phyloP scores from a whole-genome alignment of 148 eudicot species.

The Persicaria maculosa region DNA sequence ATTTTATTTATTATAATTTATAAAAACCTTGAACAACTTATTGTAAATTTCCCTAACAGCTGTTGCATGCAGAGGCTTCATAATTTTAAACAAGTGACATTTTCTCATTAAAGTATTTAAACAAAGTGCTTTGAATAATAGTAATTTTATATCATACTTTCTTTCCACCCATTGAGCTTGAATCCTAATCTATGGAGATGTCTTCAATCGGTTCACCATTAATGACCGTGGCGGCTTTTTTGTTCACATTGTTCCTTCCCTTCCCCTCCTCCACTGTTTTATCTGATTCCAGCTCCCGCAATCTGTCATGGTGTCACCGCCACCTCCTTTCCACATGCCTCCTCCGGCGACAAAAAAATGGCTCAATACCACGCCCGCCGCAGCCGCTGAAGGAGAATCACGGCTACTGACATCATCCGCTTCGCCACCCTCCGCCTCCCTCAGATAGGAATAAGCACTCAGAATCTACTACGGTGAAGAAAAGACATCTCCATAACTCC shows the following conservation, averaged over 20 bases:
- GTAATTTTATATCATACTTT: too few relatives aligned
- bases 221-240: neutral
- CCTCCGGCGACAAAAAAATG: neutral
- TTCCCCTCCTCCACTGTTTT: neutral
- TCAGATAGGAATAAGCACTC: neutral
- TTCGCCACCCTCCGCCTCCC: neutral
- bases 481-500: too few relatives aligned
- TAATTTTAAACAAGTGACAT: too few relatives aligned
- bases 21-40: too few relatives aligned
- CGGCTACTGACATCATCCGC: neutral
- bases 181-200: neutral
- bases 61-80: too few relatives aligned
- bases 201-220: neutral
- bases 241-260: neutral
- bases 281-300: constrained; percentile 7
- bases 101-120: too few relatives aligned
- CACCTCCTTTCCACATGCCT: neutral
- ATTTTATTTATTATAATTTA: too few relatives aligned
- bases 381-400: neutral
- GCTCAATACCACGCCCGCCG: neutral
- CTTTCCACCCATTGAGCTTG: too few relatives aligned
- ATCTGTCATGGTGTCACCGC: neutral
- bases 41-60: too few relatives aligned
- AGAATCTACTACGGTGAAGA: neutral
- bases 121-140: too few relatives aligned